Percentiles rank a stretch among this genome's conserved stretches.
Evolutionary conservation across 768 basidiomycete species (phyloP).

Genomic region (Mycena pura): DNA sequence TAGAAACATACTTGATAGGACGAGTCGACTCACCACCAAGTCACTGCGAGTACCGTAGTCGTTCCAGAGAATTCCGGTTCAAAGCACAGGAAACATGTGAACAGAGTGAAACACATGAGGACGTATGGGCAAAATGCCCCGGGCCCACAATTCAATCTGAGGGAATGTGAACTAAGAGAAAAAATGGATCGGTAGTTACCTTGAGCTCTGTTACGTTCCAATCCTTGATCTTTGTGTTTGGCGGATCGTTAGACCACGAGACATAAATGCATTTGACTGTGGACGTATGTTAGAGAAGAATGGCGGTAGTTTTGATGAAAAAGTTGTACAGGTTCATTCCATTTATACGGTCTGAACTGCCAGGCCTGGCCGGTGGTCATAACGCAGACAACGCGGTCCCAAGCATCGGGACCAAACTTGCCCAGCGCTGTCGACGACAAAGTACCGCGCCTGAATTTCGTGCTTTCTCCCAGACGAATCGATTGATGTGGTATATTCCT

Average conservation of each 20-base stretch:
- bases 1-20: no score
- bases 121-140: no score
- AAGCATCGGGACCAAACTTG: constrained; percentile 92
- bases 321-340: constrained; percentile 89
- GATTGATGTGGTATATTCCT: constrained; percentile 87
- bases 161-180: neutral
- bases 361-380: constrained; percentile 98
- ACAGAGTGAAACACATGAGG: no score
- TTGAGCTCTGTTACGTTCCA: constrained; percentile 98
- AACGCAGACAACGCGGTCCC: constrained; percentile 97
- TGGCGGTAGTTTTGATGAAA: constrained; percentile 75
- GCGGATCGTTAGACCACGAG: constrained; percentile 92
- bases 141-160: no score
- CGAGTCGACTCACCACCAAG: no score
- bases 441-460: constrained; percentile 68
- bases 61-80: no score
- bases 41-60: no score
- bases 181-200: constrained; percentile 53
- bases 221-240: constrained; percentile 87
- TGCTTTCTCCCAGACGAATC: constrained; percentile 70
- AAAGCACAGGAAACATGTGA: no score
- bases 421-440: constrained; percentile 90
- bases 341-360: constrained; percentile 98
- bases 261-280: constrained; percentile 95
- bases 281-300: constrained; percentile 1